Evolutionary conservation across 805 yeast genomes (phyloP).

Genomic region (Saccharomycopsis guyanensis): DNA sequence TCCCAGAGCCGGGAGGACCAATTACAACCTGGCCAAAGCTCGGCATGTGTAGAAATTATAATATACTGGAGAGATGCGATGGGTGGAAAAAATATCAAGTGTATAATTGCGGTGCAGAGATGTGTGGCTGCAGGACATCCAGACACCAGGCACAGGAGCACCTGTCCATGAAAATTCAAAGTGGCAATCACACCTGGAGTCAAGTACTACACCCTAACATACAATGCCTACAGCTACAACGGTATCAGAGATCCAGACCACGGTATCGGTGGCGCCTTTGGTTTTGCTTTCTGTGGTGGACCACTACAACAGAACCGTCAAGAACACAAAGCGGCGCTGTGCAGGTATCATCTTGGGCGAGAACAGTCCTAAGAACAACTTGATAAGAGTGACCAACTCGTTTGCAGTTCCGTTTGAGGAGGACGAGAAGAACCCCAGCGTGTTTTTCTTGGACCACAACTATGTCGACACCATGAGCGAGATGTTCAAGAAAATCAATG

Average conservation of each 20-base stretch:
- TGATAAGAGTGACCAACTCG: slow-evolving; percentile 76
- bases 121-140: not conserved
- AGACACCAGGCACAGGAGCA: not conserved
- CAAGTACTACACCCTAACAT: no score
- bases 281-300: slow-evolving; percentile 92
- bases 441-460: slow-evolving; percentile 96
- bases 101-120: not conserved
- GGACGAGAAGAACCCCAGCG: slow-evolving; percentile 82
- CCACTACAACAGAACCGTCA: slow-evolving; percentile 84
- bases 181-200: no score
- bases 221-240: no score
- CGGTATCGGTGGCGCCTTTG: slow-evolving; percentile 90
- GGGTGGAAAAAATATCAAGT: not conserved
- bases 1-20: slow-evolving; percentile 98
- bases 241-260: slow-evolving; percentile 20
- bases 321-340: slow-evolving; percentile 69
- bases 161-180: not conserved
- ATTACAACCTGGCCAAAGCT: slow-evolving; percentile 84
- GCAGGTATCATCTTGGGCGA: slow-evolving; percentile 94
- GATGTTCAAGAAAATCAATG: slow-evolving; percentile 96
- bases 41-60: slow-evolving; percentile 37
- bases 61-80: no score
- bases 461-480: slow-evolving; percentile 94
- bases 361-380: slow-evolving; percentile 36
- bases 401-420: slow-evolving; percentile 98